These are phyloP conservation scores for Phytophthora hybrid DNA, from an alignment of 352 stramenopile species.

Conservation along the genomic window DNA sequence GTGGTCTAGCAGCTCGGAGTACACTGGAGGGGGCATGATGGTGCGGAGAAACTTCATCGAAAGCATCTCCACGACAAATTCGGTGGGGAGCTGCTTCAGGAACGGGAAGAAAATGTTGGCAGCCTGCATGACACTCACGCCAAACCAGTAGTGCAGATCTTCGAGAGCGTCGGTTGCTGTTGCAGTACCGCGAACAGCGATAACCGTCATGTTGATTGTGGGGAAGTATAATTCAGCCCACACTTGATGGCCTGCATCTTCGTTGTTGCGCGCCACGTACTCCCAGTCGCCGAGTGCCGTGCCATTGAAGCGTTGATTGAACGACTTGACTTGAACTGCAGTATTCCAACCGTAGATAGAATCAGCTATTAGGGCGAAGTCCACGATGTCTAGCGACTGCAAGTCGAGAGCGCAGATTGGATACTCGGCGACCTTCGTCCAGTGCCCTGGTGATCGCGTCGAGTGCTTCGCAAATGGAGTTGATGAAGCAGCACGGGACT, in stretches of 20 bases:
- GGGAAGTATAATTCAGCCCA: conserved; percentile 90
- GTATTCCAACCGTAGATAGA: conserved; percentile 85
- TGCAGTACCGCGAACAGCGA: conserved; percentile 84
- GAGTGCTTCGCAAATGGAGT: conserved; percentile 30
- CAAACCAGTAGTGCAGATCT: conserved; percentile 90
- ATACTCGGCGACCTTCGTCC: conserved; percentile 74
- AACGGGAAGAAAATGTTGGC: conserved; percentile 89
- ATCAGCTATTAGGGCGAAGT: conserved; percentile 89
- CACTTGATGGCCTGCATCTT: conserved; percentile 71
- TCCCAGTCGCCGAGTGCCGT: conserved; percentile 81
- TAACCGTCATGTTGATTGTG: conserved; percentile 85
- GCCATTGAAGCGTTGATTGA: conserved; percentile 83
- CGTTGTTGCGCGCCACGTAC: conserved; percentile 79
- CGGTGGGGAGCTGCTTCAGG: conserved; percentile 80
- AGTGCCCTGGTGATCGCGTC: conserved; percentile 23
- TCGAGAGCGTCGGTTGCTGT: conserved; percentile 86
- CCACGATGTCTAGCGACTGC: conserved; percentile 70
- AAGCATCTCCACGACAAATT: conserved; percentile 86
- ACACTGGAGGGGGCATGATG: conserved; percentile 85
- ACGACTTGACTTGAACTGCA: conserved; percentile 73
- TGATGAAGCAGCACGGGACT: conserved; percentile 24
- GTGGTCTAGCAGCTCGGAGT: conserved; percentile 74
- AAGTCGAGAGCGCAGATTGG: conserved; percentile 82
- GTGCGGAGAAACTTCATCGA: conserved; percentile 76
- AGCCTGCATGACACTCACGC: conserved; percentile 88